Conservation (phyloP, 768 basidiomycete genomes). For the Rickenella mellea region DNA sequence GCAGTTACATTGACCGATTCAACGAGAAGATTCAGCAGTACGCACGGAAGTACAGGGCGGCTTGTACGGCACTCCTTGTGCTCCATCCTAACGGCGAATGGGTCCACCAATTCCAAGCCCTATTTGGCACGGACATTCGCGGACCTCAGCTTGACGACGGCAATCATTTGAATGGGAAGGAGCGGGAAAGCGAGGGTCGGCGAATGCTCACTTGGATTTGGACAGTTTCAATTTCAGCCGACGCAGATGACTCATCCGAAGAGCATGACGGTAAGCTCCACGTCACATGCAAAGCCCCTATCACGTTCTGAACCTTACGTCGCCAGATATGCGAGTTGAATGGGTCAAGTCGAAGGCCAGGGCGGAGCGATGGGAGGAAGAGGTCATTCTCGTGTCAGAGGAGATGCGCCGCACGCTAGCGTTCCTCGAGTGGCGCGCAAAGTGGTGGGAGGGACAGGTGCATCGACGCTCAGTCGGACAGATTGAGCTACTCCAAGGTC, state of each 20-base stretch:
- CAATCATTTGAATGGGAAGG: neutral
- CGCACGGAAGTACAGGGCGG: conserved; percentile 1
- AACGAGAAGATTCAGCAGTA: neutral
- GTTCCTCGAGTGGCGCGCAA: conserved; percentile 10
- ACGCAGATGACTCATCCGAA: neutral
- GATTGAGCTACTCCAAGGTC: conserved; percentile 1
- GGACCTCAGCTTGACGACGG: too few species aligned
- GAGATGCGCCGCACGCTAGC: conserved; percentile 14
- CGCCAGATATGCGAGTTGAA: conserved; percentile 12
- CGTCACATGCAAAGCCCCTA: neutral
- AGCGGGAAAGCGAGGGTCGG: neutral
- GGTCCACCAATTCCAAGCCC: too few species aligned
- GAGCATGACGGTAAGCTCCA: neutral
- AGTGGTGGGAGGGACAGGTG: conserved; percentile 16
- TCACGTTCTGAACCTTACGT: neutral
- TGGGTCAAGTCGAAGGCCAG: conserved; percentile 11
- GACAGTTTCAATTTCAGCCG: neutral
- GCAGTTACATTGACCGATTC: neutral
- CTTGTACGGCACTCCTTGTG: neutral
- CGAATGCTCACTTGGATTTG: neutral
- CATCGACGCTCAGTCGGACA: too few species aligned
- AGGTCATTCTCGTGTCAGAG: conserved; percentile 14
- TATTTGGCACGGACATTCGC: too few species aligned
- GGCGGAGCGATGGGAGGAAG: conserved; percentile 11
- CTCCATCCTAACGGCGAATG: neutral